Percentiles rank a stretch among this genome's conserved stretches.
Conservation (phyloP, 805 yeast genomes). For the Maudiozyma turicensis region DNA sequence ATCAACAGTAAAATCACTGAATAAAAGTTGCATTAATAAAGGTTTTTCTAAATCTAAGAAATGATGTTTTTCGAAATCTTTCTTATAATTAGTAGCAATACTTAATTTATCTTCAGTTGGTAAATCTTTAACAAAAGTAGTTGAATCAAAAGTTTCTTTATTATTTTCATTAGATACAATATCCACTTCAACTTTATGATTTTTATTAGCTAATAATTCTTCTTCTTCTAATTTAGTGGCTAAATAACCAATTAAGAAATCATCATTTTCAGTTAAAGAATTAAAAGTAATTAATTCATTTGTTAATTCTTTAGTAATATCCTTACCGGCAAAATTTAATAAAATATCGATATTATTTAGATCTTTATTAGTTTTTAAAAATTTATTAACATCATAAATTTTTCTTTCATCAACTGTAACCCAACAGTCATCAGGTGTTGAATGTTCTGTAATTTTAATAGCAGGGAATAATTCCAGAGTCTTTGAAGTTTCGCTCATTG, state of each 20-base stretch:
- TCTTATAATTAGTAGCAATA: conserved; percentile 66
- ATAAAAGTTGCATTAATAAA: conserved; percentile 67
- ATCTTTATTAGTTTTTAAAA: conserved; percentile 32
- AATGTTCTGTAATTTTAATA: conserved; percentile 45
- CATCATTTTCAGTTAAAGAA: conserved; percentile 50
- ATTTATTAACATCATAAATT: conserved; percentile 67
- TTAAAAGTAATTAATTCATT: conserved; percentile 29
- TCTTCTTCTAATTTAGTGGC: conserved; percentile 74
- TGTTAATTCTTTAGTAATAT: conserved; percentile 54
- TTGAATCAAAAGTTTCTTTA: conserved; percentile 35
- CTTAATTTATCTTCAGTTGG: conserved; percentile 67
- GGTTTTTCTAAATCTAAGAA: conserved; percentile 83
- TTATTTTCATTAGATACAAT: conserved; percentile 28
- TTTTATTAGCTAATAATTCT: conserved; percentile 53
- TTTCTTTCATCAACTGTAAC: conserved; percentile 72
- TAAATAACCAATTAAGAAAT: conserved; percentile 67
- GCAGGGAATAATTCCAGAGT: conserved; percentile 55
- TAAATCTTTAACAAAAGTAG: conserved; percentile 45
- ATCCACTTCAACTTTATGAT: conserved; percentile 51
- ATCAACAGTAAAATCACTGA: conserved; percentile 69
- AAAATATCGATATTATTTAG: conserved; percentile 64
- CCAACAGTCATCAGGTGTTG: conserved; percentile 53
- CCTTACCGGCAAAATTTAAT: conserved; percentile 70
- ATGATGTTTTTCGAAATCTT: conserved; percentile 66
- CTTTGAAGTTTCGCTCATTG: conserved; percentile 8